Conservation (phyloP, 2,329 filamentous ascomycete genomes). For the Botrytis fabae region DNA sequence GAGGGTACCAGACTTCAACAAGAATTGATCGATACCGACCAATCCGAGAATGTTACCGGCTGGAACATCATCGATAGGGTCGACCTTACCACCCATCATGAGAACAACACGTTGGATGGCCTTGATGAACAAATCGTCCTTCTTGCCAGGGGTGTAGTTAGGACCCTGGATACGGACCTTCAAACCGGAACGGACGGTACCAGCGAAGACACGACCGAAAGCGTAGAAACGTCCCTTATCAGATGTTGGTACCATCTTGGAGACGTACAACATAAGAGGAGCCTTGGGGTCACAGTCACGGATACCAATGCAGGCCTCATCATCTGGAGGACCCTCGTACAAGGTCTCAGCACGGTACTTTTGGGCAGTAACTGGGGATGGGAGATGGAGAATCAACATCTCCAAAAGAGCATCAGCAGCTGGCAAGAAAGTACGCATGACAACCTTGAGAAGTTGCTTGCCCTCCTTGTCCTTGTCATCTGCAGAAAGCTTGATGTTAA, state of each 20-base stretch:
- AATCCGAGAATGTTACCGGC: constrained; percentile 99
- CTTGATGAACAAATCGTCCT: constrained; percentile 99
- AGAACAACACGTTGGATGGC: constrained; percentile 99
- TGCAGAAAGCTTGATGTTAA: constrained; percentile 82
- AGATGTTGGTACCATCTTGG: constrained; percentile 99
- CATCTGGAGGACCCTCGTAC: constrained; percentile 95
- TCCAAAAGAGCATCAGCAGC: constrained; percentile 97
- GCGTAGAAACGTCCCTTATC: constrained; percentile 99
- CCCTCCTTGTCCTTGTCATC: constrained; percentile 94
- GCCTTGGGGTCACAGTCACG: constrained; percentile 97
- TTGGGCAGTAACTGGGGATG: constrained; percentile 93
- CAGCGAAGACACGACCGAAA: constrained; percentile 99
- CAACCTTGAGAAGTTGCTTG: constrained; percentile 95
- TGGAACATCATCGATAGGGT: constrained; percentile 98
- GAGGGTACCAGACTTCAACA: constrained; percentile 99
- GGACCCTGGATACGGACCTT: constrained; percentile 99
- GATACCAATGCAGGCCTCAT: constrained; percentile 92
- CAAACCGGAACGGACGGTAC: constrained; percentile 95
- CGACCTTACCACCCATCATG: constrained; percentile 99
- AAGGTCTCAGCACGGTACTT: constrained; percentile 97
- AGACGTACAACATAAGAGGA: constrained; percentile 99
- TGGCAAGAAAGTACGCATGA: constrained; percentile 99
- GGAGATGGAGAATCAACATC: constrained; percentile 99
- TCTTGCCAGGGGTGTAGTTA: constrained; percentile 97
- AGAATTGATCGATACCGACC: constrained; percentile 99